These are phyloP conservation scores for Fusarium sambucinum DNA, from an alignment of 2,329 filamentous ascomycete genomes.

Conservation along the genomic window DNA sequence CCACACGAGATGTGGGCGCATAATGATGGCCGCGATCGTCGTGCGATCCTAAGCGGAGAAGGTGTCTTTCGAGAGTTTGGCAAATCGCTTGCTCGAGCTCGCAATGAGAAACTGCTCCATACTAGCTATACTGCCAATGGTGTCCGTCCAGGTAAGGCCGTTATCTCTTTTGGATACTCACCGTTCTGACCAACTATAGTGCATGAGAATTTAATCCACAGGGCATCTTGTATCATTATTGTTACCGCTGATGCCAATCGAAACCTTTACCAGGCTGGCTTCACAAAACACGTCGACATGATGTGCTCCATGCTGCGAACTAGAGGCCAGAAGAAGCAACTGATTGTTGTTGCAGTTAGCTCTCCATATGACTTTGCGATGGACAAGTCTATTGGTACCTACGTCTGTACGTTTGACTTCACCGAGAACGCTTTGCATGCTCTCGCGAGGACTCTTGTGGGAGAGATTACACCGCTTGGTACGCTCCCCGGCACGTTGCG, in stretches of 20 bases:
- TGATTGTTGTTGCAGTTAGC: conserved; percentile 92
- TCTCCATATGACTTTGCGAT: conserved; percentile 97
- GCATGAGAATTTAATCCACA: conserved; percentile 91
- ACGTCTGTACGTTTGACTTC: conserved; percentile 96
- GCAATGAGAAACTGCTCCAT: conserved; percentile 88
- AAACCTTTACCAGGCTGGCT: conserved; percentile 92
- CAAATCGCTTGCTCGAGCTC: conserved; percentile 84
- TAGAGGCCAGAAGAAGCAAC: conserved; percentile 84
- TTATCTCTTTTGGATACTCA: too few species aligned
- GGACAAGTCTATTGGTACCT: conserved; percentile 90
- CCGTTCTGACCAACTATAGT: conserved; percentile 58
- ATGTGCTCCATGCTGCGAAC: conserved; percentile 88
- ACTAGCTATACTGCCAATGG: conserved; percentile 97
- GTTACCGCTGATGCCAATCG: conserved; percentile 94
- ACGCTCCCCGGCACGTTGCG: conserved; percentile 79
- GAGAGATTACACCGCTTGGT: conserved; percentile 72
- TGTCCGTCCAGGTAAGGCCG: conserved; percentile 74
- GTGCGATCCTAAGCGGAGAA: conserved; percentile 87
- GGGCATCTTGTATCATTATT: conserved; percentile 88
- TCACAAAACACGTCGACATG: conserved; percentile 96
- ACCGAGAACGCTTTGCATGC: conserved; percentile 91
- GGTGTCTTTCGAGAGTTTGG: conserved; percentile 92
- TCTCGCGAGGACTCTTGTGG: conserved; percentile 84
- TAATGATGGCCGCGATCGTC: conserved; percentile 64
- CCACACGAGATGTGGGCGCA: conserved; percentile 69